Conservation (phyloP, 257 asterid species). For the Nicotiana undulata region DNA sequence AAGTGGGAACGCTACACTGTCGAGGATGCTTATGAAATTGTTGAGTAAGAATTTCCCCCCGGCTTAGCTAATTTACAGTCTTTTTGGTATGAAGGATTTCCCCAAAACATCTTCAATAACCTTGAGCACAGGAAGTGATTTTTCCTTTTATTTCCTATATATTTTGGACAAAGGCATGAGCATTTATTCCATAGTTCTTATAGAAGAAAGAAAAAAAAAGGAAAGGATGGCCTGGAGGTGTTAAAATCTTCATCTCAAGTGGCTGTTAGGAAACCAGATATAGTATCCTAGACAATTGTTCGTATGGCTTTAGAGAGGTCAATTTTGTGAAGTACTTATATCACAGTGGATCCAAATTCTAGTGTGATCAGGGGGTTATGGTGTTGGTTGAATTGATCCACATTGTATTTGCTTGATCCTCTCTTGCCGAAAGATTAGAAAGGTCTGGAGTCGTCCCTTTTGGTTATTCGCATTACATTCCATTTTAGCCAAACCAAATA, state of each 20-base stretch:
- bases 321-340: not conserved
- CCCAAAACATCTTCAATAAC: not conserved
- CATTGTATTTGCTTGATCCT: not conserved
- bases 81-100: not conserved
- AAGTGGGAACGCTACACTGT: conserved; percentile 86
- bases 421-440: not conserved
- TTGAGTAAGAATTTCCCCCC: conserved; percentile 36
- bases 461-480: not conserved
- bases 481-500: not conserved
- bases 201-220: not conserved
- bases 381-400: not conserved
- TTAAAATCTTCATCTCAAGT: not conserved
- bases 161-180: not conserved
- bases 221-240: not conserved
- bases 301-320: not conserved
- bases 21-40: conserved; percentile 82
- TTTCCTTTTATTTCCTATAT: not conserved
- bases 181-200: not conserved
- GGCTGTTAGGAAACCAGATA: not conserved
- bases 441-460: not conserved
- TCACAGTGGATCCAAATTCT: not conserved
- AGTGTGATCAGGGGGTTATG: not conserved
- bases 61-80: conserved; percentile 5
- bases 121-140: not conserved
- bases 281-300: not conserved